A percentile compares a stretch with the other conserved stretches of the same genome.
Evolutionary conservation across 169 alveolate genomes (phyloP).

Genomic region (Cryptosporidium tyzzeri): DNA sequence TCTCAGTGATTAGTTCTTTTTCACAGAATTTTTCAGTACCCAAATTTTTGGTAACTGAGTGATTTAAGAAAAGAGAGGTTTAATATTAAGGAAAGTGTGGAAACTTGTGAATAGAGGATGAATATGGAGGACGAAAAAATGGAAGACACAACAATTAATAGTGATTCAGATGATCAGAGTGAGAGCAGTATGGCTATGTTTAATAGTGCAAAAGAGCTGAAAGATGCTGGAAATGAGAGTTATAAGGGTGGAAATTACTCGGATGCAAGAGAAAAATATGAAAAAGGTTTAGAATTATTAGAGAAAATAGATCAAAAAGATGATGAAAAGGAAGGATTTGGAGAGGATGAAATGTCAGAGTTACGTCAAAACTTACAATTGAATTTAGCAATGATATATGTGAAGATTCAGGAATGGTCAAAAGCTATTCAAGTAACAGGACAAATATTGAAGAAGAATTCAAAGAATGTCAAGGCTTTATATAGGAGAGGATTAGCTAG

Average conservation of each 20-base stretch:
- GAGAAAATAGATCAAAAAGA: constrained; percentile 51
- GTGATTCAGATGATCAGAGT: constrained; percentile 47
- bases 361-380: constrained; percentile 75
- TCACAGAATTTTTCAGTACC: background rate
- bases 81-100: background rate
- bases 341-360: constrained; percentile 15
- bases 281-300: constrained; percentile 34
- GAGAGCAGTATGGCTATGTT: constrained; percentile 39
- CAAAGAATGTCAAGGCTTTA: constrained; percentile 77
- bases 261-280: constrained; percentile 49
- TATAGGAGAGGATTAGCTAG: constrained; percentile 79
- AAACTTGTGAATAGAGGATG: background rate
- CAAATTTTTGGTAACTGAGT: background rate
- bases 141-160: constrained; percentile 50
- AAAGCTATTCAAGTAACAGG: constrained; percentile 77
- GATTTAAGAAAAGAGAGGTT: background rate
- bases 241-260: constrained; percentile 14
- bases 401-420: constrained; percentile 77
- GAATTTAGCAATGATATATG: constrained; percentile 78
- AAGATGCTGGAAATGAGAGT: constrained; percentile 58
- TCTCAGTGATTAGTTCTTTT: background rate
- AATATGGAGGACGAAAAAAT: constrained; percentile 38
- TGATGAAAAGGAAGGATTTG: constrained; percentile 23
- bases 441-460: constrained; percentile 77
- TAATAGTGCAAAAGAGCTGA: background rate